Evolutionary conservation across 2,329 filamentous ascomycete genomes (phyloP), one percentile per base, ranked within the genome.

Genomic region (Cladophialophora chaetospira): DNA sequence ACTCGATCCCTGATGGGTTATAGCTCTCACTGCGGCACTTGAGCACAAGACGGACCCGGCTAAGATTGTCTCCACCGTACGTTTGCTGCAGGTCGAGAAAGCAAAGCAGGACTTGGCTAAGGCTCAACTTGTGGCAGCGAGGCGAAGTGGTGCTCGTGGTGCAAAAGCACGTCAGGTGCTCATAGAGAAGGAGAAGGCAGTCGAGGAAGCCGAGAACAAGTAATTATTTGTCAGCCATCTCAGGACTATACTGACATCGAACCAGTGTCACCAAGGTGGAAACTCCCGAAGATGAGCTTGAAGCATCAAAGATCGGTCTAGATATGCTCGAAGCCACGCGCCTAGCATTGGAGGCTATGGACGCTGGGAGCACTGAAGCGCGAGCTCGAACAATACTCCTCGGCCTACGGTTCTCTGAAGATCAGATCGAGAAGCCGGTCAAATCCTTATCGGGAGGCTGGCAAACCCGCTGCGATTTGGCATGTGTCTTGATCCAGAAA

Each of bases 101-200:
- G 75, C 88, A 33, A 79, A 83, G 62, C 80, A 82, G 65, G 79
- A 83, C 5, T 75, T 91, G 2, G 89, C 88, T 54, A 79, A 86
- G 17, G 80, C 86, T 0, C 85, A 89, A 66, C 89, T 91, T 63
- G 85, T 90, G 67, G 89, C 89, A 5, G 79, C 84, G 38, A 73
- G 91, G 36, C 79, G 89, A 49, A 93, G 89, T 66, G 90, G 91
- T 29, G 82, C 88, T 1, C 76, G 90, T 38, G 91, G 91, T 0
- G 75, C 88, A 78, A 82, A 87, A 58, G 89, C 89, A 0, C 79
- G 89, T n/a, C 93, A 94, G 66, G 82, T 85, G 1, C 72, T 94
- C 15, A 83, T 85, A 47, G 81, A 81, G 3, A 82, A 86, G 25
- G 90, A 95, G 67, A 85, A 85, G 61, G 80, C 81, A 13, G 77